Evolutionary conservation across 1,284 basidiomycete genomes (phyloP), one percentile per base, ranked within the genome.

Genomic region (Moniliella sp.): DNA sequence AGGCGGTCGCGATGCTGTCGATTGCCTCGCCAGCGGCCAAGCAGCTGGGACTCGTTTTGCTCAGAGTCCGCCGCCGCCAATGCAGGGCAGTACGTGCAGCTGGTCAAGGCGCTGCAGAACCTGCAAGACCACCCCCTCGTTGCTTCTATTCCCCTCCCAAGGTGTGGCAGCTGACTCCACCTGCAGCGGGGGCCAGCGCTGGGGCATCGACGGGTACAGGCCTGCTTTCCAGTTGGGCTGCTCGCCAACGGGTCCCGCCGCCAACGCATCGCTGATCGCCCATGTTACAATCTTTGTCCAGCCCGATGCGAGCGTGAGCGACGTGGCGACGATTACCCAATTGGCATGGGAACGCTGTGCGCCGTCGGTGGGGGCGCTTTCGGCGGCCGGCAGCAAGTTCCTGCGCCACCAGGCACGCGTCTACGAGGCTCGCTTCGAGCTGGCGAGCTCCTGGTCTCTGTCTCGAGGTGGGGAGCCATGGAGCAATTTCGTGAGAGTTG

Each of bases 161-260:
- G 53, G 17, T 57, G 8, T 59, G 57, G 57, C 57, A 57, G 34
- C 35, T 59, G 8, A 55, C 52, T 0, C 45, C 55, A 7, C 48
- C 54, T 9, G 50, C 54, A 1, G 35, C 50, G n/a, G 35, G 39
- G 2, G 21, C n/a, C 8, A 32, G 12, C 18, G 25, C 31, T 2
- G 17, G 21, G n/a, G 12, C 18, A 8, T 21, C 18, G 8, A 26
- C n/a, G 2, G 25, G 23, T 15, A 16, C 21, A 11, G 11, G 18
- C 2, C 15, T 15, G n/a, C 31, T 25, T 12, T 25, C 18, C 18
- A 15, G 18, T n/a, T 32, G 16, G 3, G 31, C 31, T 8, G n/a
- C n/a, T 5, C 18, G 25, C 11, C 16, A 21, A 8, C 18, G 17
- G 11, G 5, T 25, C 4, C 19, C 31, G 42, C 53, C 2, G 36